phyloP scores from a whole-genome alignment of 202 grass and related monocot species.

The Setaria italica region DNA sequence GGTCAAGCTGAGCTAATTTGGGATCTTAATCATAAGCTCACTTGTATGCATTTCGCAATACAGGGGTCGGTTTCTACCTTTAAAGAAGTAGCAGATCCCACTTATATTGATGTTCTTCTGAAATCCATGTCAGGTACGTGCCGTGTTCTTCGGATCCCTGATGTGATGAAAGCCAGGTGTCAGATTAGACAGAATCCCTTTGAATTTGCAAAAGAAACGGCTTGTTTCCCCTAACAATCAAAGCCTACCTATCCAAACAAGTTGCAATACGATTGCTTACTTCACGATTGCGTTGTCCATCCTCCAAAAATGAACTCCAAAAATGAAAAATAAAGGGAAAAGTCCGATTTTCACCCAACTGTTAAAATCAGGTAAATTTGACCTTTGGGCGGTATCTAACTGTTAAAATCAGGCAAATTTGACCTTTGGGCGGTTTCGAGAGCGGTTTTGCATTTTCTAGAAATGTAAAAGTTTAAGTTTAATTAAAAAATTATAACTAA shows the following conservation, averaged over 20 bases:
- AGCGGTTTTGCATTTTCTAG: too few species aligned
- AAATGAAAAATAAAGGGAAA: too few species aligned
- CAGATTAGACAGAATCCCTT: background rate
- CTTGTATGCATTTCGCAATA: background rate
- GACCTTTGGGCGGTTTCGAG: too few species aligned
- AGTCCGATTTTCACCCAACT: too few species aligned
- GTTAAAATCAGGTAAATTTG: too few species aligned
- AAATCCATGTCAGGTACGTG: background rate
- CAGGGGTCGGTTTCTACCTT: background rate
- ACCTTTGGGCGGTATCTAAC: too few species aligned
- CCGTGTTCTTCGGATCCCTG: background rate
- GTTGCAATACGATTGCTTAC: background rate
- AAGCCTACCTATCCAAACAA: background rate
- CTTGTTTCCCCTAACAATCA: background rate
- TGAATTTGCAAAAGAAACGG: background rate
- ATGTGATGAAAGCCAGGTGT: background rate
- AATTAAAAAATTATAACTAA: too few species aligned
- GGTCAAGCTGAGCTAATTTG: background rate
- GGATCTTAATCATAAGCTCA: too few species aligned
- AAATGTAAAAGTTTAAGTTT: too few species aligned
- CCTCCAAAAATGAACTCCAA: too few species aligned
- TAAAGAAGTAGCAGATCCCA: background rate
- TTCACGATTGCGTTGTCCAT: background rate
- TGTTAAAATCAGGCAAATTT: too few species aligned
- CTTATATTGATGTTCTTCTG: background rate